Conservation (phyloP, 2,329 filamentous ascomycete genomes). For the Xylariaceae sp. region DNA sequence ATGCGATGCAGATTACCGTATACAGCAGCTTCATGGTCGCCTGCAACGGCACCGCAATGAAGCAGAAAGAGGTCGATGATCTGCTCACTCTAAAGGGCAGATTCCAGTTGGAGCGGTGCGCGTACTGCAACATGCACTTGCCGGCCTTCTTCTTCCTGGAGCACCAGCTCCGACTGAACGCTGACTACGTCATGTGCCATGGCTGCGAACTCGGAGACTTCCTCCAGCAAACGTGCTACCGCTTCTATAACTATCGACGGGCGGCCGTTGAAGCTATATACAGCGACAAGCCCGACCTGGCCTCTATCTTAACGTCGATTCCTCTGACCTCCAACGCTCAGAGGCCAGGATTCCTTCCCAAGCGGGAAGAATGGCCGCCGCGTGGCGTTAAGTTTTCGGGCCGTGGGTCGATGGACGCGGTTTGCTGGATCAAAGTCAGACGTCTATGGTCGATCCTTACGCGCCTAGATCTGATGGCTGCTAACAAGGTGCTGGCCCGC, state of each 20-base stretch:
- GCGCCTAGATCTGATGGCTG: no score
- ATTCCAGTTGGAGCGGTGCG: conserved; percentile 9
- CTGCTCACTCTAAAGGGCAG: not conserved
- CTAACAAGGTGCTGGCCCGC: no score
- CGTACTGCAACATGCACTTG: conserved; percentile 8
- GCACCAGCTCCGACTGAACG: not conserved
- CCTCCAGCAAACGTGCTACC: conserved; percentile 6
- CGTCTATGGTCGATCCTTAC: no score
- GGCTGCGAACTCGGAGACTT: conserved; percentile 17
- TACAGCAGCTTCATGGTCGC: conserved; percentile 10
- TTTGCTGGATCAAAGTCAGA: no score
- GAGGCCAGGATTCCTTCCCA: no score
- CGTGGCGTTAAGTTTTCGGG: no score
- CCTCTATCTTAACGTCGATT: no score
- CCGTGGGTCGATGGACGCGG: no score
- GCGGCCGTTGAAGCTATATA: not conserved
- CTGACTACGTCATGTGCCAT: conserved; percentile 10
- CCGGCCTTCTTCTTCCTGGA: conserved; percentile 16
- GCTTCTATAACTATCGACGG: not conserved
- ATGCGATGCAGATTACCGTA: not conserved
- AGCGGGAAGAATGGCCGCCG: no score
- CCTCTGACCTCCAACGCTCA: no score
- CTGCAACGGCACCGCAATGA: conserved; percentile 13
- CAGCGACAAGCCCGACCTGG: no score
- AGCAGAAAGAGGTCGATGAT: not conserved